A percentile compares a stretch with the other conserved stretches of the same genome.
phyloP scores from a whole-genome alignment of 768 basidiomycete species.

The Mycena belliarum region DNA sequence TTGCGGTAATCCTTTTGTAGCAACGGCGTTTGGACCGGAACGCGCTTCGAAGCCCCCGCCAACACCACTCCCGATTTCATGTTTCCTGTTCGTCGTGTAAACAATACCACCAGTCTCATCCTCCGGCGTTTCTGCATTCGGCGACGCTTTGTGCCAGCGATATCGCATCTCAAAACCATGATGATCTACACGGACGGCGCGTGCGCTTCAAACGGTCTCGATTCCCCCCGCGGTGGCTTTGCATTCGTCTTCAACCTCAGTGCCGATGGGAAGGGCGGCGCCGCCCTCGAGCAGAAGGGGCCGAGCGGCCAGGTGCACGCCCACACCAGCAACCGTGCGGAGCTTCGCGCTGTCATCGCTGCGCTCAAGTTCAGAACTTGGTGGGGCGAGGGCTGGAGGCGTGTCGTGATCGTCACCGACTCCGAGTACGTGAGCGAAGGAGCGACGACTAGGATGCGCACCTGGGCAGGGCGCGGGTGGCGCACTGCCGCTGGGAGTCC shows the following conservation, averaged over 20 bases:
- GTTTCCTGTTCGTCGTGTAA: background rate
- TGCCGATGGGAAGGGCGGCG: background rate
- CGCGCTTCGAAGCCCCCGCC: slow-evolving; percentile 3
- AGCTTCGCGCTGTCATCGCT: slow-evolving; percentile 32
- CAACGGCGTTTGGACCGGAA: slow-evolving; percentile 13
- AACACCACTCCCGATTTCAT: background rate
- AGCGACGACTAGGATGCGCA: slow-evolving; percentile 22
- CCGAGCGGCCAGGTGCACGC: slow-evolving; percentile 1
- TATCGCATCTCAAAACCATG: slow-evolving; percentile 6
- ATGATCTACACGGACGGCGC: slow-evolving; percentile 15
- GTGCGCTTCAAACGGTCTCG: slow-evolving; percentile 2
- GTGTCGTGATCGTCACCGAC: slow-evolving; percentile 34
- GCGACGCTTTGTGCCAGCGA: slow-evolving; percentile 1
- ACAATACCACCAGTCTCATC: background rate
- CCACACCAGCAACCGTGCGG: slow-evolving; percentile 37
- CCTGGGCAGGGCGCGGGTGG: slow-evolving; percentile 29
- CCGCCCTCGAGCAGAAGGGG: slow-evolving; percentile 1
- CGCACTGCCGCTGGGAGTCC: slow-evolving; percentile 17
- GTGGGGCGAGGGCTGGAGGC: slow-evolving; percentile 30
- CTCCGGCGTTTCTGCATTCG: slow-evolving; percentile 9
- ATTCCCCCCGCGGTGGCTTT: slow-evolving; percentile 1
- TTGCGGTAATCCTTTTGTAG: background rate
- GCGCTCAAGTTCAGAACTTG: slow-evolving; percentile 27
- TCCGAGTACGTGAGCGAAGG: slow-evolving; percentile 33
- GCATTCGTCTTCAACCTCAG: slow-evolving; percentile 9